phyloP scores from a whole-genome alignment of 495 filamentous ascomycete genomes.

The Trichocladium antarcticum region DNA sequence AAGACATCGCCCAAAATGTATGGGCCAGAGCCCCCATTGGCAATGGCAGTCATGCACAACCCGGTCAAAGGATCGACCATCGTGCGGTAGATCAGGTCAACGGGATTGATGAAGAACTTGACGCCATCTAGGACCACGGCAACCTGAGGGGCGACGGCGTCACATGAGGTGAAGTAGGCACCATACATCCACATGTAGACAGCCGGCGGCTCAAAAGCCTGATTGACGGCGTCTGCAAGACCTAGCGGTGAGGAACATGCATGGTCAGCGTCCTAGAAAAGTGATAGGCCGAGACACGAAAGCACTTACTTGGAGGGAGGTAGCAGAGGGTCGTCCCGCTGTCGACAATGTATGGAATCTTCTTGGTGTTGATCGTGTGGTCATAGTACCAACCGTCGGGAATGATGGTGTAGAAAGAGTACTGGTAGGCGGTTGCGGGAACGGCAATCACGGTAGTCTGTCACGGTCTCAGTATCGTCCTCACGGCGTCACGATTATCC shows the following conservation, averaged over 20 bases:
- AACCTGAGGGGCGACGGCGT: conserved; percentile 43
- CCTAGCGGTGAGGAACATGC: conserved; percentile 10
- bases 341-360: conserved; percentile 39
- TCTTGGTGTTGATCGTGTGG: conserved; percentile 20
- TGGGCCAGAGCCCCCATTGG: conserved; percentile 31
- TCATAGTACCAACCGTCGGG: conserved; percentile 31
- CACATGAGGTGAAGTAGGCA: conserved; percentile 45
- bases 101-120: conserved; percentile 42
- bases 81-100: conserved; percentile 43
- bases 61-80: conserved; percentile 29
- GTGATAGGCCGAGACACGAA: background rate
- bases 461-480: background rate
- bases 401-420: conserved; percentile 35
- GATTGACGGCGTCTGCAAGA: conserved; percentile 42
- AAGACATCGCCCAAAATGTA: conserved; percentile 53
- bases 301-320: conserved; percentile 26
- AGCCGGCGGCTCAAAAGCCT: conserved; percentile 44
- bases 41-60: conserved; percentile 41
- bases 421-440: conserved; percentile 20
- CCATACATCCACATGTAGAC: conserved; percentile 34
- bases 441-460: conserved; percentile 21
- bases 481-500: background rate
- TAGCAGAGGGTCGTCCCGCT: conserved; percentile 38
- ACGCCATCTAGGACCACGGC: conserved; percentile 40
- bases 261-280: background rate